A percentile compares a stretch with the other conserved stretches of the same genome.
These are phyloP conservation scores for Metschnikowia aberdeeniae DNA, from an alignment of 805 yeast genomes.

Conservation along the genomic window DNA sequence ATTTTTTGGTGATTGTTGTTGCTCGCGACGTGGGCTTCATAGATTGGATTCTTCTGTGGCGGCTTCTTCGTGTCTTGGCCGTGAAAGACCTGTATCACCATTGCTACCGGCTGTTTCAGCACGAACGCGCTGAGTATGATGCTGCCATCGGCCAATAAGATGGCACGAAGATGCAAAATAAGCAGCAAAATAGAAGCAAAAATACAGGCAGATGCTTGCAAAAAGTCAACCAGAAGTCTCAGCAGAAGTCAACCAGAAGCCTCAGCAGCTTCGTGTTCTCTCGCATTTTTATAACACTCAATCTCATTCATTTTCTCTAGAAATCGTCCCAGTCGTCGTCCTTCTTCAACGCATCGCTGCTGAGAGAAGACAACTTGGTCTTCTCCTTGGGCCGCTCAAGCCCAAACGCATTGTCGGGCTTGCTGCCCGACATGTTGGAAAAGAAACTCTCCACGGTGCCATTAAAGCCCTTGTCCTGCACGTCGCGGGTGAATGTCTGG, in stretches of 20 bases:
- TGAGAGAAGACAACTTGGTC: constrained; percentile 41
- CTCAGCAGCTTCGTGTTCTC: too few species aligned
- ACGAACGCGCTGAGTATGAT: constrained; percentile 30
- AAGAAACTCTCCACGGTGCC: constrained; percentile 37
- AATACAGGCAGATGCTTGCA: not conserved
- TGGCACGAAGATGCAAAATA: not conserved
- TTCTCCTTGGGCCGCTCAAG: constrained; percentile 51
- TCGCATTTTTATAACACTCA: too few species aligned
- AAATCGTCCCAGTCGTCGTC: constrained; percentile 70
- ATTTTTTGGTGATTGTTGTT: constrained; percentile 49
- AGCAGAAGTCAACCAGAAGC: too few species aligned
- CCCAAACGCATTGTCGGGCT: constrained; percentile 64
- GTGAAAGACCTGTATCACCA: constrained; percentile 59
- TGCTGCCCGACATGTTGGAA: constrained; percentile 49
- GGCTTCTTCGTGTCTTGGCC: constrained; percentile 46
- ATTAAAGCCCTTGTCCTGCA: constrained; percentile 37
- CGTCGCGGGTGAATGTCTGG: constrained; percentile 49
- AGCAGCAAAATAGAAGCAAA: not conserved
- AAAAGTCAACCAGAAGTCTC: too few species aligned
- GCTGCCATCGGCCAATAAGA: not conserved
- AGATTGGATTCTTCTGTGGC: constrained; percentile 59
- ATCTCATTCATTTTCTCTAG: constrained; percentile 18
- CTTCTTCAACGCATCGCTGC: constrained; percentile 25
- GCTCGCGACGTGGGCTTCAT: constrained; percentile 66
- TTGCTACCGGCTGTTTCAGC: constrained; percentile 42